Conservation (phyloP, 106 monocot species). For the Phalaenopsis aphrodite region DNA sequence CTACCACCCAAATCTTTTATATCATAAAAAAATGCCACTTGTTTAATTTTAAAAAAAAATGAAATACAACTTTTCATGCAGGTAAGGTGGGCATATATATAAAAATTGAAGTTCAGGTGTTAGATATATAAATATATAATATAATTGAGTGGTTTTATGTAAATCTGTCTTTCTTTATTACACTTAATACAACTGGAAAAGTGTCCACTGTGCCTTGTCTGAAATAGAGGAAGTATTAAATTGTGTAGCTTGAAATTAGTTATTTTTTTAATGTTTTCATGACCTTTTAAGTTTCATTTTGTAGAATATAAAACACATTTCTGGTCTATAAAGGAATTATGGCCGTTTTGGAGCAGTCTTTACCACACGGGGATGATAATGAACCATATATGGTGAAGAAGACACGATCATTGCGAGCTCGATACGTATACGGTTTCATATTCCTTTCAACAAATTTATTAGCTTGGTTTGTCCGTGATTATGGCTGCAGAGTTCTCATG, state of each 20-base stretch:
- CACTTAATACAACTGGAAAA: too few species aligned
- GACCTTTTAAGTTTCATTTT: background rate
- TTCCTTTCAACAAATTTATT: constrained; percentile 57
- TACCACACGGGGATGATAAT: constrained; percentile 2
- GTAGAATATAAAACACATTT: constrained; percentile 1
- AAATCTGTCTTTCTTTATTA: too few species aligned
- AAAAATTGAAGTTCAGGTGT: too few species aligned
- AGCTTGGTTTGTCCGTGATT: constrained; percentile 71
- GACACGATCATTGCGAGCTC: constrained; percentile 44
- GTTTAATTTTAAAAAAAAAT: too few species aligned
- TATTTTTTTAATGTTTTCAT: background rate
- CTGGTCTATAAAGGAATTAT: background rate
- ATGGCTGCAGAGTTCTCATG: constrained; percentile 24
- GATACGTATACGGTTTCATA: constrained; percentile 56
- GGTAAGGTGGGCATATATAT: too few species aligned
- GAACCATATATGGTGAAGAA: constrained; percentile 10
- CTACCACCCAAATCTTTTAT: too few species aligned
- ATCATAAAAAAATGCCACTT: too few species aligned
- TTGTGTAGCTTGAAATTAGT: background rate
- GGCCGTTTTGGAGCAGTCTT: constrained; percentile 5
- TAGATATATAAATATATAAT: too few species aligned
- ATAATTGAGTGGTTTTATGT: too few species aligned
- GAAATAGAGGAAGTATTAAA: background rate
- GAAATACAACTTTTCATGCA: too few species aligned
- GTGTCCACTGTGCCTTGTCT: background rate